phyloP scores from a whole-genome alignment of 1,139 yeast species.

The Eremothecium gossypii region DNA sequence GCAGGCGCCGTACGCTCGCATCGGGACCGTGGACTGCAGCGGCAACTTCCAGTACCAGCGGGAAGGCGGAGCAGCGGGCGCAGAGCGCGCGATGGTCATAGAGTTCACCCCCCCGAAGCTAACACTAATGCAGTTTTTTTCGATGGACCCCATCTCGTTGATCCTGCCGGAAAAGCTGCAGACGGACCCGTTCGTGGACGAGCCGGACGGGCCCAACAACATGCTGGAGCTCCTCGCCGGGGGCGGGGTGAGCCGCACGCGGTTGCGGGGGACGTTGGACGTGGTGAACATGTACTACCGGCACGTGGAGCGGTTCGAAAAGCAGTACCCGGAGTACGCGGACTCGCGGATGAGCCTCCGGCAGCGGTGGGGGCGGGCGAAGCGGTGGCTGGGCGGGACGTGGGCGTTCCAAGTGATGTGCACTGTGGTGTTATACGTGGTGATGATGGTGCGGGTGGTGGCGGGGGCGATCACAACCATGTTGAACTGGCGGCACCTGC shows the following conservation, averaged over 20 bases:
- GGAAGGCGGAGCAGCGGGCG: too few relatives aligned
- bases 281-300: slow-evolving; percentile 21
- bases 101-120: slow-evolving; percentile 69
- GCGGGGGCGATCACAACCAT: slow-evolving; percentile 33
- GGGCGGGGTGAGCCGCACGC: slow-evolving; percentile 13
- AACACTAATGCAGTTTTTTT: slow-evolving; percentile 66
- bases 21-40: slow-evolving; percentile 4
- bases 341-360: background rate
- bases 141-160: slow-evolving; percentile 61
- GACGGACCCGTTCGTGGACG: slow-evolving; percentile 8
- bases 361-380: background rate
- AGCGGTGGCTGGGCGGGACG: background rate
- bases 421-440: slow-evolving; percentile 9
- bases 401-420: slow-evolving; percentile 1
- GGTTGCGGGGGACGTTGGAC: slow-evolving; percentile 19
- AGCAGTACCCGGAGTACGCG: slow-evolving; percentile 13
- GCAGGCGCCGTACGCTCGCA: slow-evolving; percentile 1
- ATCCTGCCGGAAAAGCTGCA: slow-evolving; percentile 40
- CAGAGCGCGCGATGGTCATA: slow-evolving; percentile 35
- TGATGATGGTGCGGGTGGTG: slow-evolving; percentile 23
- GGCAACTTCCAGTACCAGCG: slow-evolving; percentile 9
- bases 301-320: slow-evolving; percentile 16
- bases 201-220: slow-evolving; percentile 25
- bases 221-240: slow-evolving; percentile 25
- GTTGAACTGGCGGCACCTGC: slow-evolving; percentile 31